These are phyloP conservation scores for Pyrenochaeta sp. DNA, from an alignment of 2,329 filamentous ascomycete species.

Conservation along the genomic window DNA sequence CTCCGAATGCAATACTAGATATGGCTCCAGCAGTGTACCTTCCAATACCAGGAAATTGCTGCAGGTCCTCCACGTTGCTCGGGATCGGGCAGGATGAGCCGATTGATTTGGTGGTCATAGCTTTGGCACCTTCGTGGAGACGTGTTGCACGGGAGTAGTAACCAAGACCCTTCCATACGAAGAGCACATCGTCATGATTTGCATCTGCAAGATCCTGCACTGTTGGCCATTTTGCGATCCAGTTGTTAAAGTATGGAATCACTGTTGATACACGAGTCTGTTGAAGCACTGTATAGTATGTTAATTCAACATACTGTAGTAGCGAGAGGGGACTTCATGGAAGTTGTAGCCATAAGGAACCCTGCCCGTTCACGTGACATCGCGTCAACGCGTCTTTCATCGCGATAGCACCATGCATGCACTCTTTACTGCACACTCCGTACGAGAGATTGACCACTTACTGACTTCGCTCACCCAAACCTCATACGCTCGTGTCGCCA, in stretches of 20 bases:
- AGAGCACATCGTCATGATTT: slow-evolving; percentile 63
- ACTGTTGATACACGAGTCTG: slow-evolving; percentile 71
- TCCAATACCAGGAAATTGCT: slow-evolving; percentile 67
- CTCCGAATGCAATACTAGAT: slow-evolving; percentile 69
- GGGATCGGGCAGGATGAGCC: slow-evolving; percentile 61
- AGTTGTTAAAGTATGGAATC: slow-evolving; percentile 69
- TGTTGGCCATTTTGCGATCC: slow-evolving; percentile 69
- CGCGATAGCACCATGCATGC: background rate
- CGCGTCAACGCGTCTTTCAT: slow-evolving; percentile 12
- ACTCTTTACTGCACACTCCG: background rate
- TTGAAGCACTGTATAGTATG: slow-evolving; percentile 60
- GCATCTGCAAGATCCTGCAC: slow-evolving; percentile 65
- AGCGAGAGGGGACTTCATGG: too few relatives aligned
- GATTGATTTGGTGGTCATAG: slow-evolving; percentile 52
- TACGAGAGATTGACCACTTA: slow-evolving; percentile 25
- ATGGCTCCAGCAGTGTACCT: slow-evolving; percentile 71
- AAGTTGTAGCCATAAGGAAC: too few relatives aligned
- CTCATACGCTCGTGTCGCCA: slow-evolving; percentile 68
- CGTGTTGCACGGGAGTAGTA: slow-evolving; percentile 72
- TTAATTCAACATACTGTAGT: too few relatives aligned
- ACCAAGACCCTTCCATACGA: slow-evolving; percentile 68
- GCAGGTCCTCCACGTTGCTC: slow-evolving; percentile 54
- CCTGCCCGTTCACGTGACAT: slow-evolving; percentile 21
- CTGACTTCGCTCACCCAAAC: slow-evolving; percentile 73
- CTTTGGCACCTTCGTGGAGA: slow-evolving; percentile 65